Evolutionary conservation across 2,329 filamentous ascomycete genomes (phyloP).

Genomic region (Sclerotinia sclerotiorum): DNA sequence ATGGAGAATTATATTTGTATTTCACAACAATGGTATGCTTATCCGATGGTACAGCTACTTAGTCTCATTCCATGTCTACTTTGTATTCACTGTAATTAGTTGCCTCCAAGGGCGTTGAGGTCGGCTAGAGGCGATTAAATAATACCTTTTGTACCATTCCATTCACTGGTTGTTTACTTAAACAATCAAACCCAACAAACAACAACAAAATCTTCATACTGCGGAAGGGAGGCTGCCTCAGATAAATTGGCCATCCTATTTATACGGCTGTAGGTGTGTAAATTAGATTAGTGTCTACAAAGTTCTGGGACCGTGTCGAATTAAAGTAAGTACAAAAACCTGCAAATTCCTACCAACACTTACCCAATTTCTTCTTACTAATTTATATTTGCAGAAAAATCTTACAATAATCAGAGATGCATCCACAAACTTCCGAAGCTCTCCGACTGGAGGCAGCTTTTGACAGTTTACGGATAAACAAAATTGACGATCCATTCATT

Average conservation of each 20-base stretch:
- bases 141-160: background rate
- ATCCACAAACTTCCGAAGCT: background rate
- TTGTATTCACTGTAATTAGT: too few species aligned
- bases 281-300: background rate
- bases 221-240: background rate
- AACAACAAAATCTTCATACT: background rate
- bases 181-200: background rate
- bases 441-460: background rate
- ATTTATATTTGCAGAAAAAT: background rate
- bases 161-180: background rate
- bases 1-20: background rate
- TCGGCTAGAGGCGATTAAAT: too few species aligned
- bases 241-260: background rate
- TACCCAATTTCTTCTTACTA: background rate
- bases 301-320: background rate
- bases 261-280: background rate
- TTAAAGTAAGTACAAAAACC: background rate
- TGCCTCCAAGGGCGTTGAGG: too few species aligned
- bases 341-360: background rate
- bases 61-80: too few species aligned
- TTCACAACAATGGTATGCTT: too few species aligned
- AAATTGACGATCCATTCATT: background rate
- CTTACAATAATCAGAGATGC: background rate
- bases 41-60: too few species aligned
- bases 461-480: background rate